phyloP scores from a whole-genome alignment of 257 asterid genomes.

The Solanum medicagineum region DNA sequence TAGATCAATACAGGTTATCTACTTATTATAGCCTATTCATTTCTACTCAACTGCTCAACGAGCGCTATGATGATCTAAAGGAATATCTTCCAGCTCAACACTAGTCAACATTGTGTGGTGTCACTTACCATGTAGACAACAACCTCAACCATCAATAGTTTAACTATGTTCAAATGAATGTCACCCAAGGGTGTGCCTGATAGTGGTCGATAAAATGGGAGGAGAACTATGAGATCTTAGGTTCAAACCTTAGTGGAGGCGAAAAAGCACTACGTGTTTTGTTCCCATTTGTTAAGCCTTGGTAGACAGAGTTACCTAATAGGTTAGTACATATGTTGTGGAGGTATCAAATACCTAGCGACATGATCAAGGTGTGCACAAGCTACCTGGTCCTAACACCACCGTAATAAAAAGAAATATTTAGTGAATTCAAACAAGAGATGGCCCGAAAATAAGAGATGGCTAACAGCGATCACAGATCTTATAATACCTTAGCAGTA shows the following conservation, averaged over 20 bases:
- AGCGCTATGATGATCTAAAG: background rate
- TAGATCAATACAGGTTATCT: background rate
- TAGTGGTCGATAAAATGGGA: background rate
- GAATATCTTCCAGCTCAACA: background rate
- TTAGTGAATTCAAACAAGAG: background rate
- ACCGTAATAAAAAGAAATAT: background rate
- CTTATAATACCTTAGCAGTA: background rate
- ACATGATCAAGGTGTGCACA: background rate
- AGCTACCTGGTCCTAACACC: background rate
- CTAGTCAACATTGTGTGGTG: background rate
- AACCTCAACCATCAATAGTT: background rate
- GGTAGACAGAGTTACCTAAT: background rate
- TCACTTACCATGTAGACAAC: background rate
- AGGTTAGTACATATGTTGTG: background rate
- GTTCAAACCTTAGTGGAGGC: background rate
- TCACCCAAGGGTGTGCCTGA: background rate
- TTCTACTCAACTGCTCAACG: background rate
- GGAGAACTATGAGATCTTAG: background rate
- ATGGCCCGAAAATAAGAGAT: background rate
- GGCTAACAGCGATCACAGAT: background rate
- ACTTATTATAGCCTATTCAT: background rate
- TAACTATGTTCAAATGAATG: background rate
- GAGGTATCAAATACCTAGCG: background rate
- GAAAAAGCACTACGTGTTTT: background rate
- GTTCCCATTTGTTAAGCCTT: background rate